Evolutionary conservation across 352 stramenopile genomes (phyloP), one percentile per base, ranked within the genome.

Genomic region (Pythium brachiatum): DNA sequence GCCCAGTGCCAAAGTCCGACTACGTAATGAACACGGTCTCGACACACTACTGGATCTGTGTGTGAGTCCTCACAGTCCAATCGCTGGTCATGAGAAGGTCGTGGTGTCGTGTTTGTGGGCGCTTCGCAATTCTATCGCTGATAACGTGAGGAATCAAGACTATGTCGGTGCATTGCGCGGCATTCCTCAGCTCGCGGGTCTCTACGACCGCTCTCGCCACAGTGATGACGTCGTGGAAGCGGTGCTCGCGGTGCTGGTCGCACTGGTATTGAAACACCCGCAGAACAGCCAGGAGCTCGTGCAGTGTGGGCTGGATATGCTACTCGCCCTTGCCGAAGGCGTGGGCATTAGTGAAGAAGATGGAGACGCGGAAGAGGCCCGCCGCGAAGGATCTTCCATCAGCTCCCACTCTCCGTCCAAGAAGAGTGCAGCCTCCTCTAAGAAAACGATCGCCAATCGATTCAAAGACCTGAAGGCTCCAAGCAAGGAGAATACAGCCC

Each of bases 261-360:
- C 82, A 43, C 38, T 89, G 18, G 78, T 83, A 39, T 69, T 80
- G 57, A 73, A 83, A 16, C 74, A 91, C 46, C 34, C 79, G 34
- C 62, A 63, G 48, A 89, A 89, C 56, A 88, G 76, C 52, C 79
- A 89, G 51, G 67, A 91, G 27, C 71, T 91, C n/a, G 76, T 91
- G 25, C 74, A 76, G 20, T 72, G 70, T 48, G 82, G 79, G 8
- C 51, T 89, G 7, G 78, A 91, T 32, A 72, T 83, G 75, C 79
- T 91, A 41, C 71, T 91, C 21, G 48, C 51, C 9, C 31, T 91
- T 21, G 79, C 79, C 7, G 78, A 88, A 39, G 60, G 59, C 21
- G 32, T 41, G 1, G 31, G 11, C 12, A 53, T 38, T 15, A 56
- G 72, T 5, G 25, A 20, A 9, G 47, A 67, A 11, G 39, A 61